A percentile compares a stretch with the other conserved stretches of the same genome.
phyloP scores from a whole-genome alignment of 148 eudicot species.

The Polygonum aviculare region DNA sequence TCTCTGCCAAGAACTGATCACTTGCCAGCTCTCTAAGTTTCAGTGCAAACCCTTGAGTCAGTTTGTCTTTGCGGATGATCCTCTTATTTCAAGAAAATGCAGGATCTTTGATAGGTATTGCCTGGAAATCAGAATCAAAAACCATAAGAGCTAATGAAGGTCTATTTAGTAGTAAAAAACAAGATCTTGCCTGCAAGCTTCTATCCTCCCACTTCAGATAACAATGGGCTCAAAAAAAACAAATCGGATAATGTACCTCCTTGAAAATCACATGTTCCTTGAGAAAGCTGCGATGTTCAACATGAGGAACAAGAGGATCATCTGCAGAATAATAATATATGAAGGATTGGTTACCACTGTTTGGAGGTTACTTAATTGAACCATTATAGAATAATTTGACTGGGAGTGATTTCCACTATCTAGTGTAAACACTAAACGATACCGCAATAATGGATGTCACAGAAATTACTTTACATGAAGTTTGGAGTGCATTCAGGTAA shows the following conservation, averaged over 20 bases:
- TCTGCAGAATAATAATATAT: constrained; percentile 39
- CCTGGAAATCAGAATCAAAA: constrained; percentile 31
- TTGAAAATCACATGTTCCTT: constrained; percentile 84
- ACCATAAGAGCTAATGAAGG: constrained; percentile 5
- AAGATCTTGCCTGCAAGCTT: neutral
- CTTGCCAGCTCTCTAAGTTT: too few species aligned
- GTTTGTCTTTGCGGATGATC: too few species aligned
- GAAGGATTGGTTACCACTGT: neutral
- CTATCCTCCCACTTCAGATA: neutral
- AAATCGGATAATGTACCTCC: constrained; percentile 43
- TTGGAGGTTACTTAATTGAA: neutral
- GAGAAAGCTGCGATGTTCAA: constrained; percentile 69
- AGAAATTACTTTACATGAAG: neutral
- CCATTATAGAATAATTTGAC: neutral
- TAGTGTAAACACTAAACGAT: neutral
- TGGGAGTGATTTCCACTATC: neutral
- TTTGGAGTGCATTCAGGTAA: neutral
- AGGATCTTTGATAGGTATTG: constrained; percentile 81
- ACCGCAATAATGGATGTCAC: neutral
- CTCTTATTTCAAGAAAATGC: too few species aligned
- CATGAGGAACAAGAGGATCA: constrained; percentile 69
- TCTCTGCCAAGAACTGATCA: too few species aligned
- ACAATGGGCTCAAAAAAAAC: neutral
- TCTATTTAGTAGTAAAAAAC: neutral
- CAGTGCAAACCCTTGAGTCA: too few species aligned